Conservation (phyloP, 306 rosid genomes). For the Comarum palustre region DNA sequence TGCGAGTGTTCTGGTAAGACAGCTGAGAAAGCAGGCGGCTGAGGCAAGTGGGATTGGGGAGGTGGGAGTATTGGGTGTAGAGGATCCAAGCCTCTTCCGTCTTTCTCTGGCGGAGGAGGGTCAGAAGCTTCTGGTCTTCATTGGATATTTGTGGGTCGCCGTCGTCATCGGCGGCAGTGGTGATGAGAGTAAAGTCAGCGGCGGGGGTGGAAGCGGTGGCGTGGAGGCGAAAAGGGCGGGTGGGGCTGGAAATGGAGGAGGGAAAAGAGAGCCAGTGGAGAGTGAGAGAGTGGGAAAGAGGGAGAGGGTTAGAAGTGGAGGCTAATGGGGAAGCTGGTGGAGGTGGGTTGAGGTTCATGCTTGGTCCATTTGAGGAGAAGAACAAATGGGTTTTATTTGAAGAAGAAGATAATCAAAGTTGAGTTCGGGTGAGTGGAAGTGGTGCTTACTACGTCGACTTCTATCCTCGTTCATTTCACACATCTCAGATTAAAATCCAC, state of each 20-base stretch:
- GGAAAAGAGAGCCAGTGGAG: constrained; percentile 26
- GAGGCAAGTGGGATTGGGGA: constrained; percentile 78
- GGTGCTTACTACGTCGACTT: constrained; percentile 45
- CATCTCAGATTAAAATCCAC: no score
- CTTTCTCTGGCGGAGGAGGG: constrained; percentile 68
- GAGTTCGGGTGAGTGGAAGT: constrained; percentile 46
- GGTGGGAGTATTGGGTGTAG: constrained; percentile 47
- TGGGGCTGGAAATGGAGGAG: constrained; percentile 22
- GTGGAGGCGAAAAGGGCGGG: constrained; percentile 22
- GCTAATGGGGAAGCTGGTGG: constrained; percentile 25
- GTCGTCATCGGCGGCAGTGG: constrained; percentile 1
- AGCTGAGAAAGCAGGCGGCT: constrained; percentile 79
- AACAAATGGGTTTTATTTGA: background rate
- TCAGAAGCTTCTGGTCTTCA: constrained; percentile 52
- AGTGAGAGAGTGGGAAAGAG: constrained; percentile 26
- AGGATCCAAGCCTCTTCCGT: constrained; percentile 82
- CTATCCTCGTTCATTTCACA: constrained; percentile 44
- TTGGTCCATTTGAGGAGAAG: constrained; percentile 44
- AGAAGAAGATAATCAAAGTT: background rate
- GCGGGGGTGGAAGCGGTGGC: constrained; percentile 25
- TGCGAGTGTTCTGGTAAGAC: constrained; percentile 51
- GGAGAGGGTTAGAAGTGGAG: constrained; percentile 20
- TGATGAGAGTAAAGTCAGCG: constrained; percentile 31
- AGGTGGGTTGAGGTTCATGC: constrained; percentile 50
- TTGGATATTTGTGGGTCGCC: constrained; percentile 13